Conservation (phyloP, 2,329 filamentous ascomycete species). For the Xylaria sp. region DNA sequence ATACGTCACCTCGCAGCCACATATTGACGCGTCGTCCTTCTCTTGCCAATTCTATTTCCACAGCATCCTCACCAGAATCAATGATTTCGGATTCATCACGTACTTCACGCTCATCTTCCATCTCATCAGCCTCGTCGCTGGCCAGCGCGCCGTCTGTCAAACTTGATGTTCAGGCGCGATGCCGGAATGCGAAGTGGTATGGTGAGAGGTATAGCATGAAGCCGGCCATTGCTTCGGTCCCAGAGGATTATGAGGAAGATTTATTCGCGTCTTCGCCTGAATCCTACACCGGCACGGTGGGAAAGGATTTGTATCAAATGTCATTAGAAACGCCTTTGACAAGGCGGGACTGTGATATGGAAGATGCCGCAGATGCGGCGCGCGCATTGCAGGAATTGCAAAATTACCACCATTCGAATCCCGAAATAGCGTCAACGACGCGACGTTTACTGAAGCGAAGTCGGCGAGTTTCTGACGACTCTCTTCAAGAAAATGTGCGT, state of each 20-base stretch:
- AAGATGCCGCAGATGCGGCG: constrained; percentile 61
- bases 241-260: constrained; percentile 60
- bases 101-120: constrained; percentile 68
- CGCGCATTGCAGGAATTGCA: constrained; percentile 66
- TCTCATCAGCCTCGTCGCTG: constrained; percentile 66
- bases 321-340: constrained; percentile 55
- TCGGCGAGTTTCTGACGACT: constrained; percentile 62
- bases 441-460: constrained; percentile 62
- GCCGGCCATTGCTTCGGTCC: constrained; percentile 61
- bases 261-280: constrained; percentile 62
- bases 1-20: constrained; percentile 59
- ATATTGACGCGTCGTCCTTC: constrained; percentile 62
- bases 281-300: constrained; percentile 58
- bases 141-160: constrained; percentile 64
- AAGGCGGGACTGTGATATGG: constrained; percentile 53
- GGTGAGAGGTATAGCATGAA: constrained; percentile 61
- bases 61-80: constrained; percentile 68
- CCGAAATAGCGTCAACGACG: constrained; percentile 43
- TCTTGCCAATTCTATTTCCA: constrained; percentile 66
- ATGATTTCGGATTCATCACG: constrained; percentile 69
- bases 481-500: constrained; percentile 71
- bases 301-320: constrained; percentile 57
- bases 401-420: constrained; percentile 50
- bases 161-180: constrained; percentile 67
- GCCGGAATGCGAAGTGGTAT: constrained; percentile 63